Conservation (phyloP, 805 yeast species). For the Ogataea corticis region DNA sequence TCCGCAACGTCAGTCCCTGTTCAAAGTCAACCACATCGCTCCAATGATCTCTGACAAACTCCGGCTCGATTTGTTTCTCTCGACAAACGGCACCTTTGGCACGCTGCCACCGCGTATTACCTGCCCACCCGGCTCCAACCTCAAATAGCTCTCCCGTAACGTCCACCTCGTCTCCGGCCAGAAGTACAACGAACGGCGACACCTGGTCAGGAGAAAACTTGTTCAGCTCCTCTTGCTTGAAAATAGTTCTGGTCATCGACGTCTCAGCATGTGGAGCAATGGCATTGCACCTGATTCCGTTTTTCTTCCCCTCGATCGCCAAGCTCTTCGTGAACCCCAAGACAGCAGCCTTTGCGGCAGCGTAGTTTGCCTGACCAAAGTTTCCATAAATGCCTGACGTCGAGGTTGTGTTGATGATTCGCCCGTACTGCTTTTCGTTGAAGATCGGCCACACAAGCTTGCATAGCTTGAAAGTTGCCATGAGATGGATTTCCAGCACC, state of each 20-base stretch:
- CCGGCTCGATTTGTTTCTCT: conserved; percentile 57
- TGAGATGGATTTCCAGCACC: conserved; percentile 78
- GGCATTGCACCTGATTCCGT: conserved; percentile 72
- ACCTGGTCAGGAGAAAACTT: conserved; percentile 85
- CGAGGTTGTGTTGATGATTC: conserved; percentile 85
- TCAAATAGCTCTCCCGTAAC: conserved; percentile 83
- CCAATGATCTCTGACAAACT: conserved; percentile 71
- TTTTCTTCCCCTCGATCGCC: conserved; percentile 87
- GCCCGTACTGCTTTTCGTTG: conserved; percentile 73
- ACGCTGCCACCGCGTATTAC: conserved; percentile 93
- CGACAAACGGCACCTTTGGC: conserved; percentile 78
- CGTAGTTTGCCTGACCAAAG: conserved; percentile 96
- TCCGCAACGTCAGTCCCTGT: conserved; percentile 51
- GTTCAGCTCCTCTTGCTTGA: conserved; percentile 76
- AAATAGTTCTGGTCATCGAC: conserved; percentile 90
- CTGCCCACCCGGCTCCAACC: conserved; percentile 96
- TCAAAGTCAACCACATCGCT: conserved; percentile 63
- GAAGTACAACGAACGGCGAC: conserved; percentile 82
- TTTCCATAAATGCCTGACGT: conserved; percentile 97
- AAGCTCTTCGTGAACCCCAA: conserved; percentile 81
- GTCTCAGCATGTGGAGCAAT: conserved; percentile 99
- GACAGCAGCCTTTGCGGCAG: conserved; percentile 90
- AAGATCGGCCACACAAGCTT: conserved; percentile 94
- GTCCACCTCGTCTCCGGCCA: conserved; percentile 70
- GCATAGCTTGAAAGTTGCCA: conserved; percentile 78